These are phyloP conservation scores for Geosmithia putterillii DNA, from an alignment of 2,329 filamentous ascomycete genomes.

Conservation along the genomic window DNA sequence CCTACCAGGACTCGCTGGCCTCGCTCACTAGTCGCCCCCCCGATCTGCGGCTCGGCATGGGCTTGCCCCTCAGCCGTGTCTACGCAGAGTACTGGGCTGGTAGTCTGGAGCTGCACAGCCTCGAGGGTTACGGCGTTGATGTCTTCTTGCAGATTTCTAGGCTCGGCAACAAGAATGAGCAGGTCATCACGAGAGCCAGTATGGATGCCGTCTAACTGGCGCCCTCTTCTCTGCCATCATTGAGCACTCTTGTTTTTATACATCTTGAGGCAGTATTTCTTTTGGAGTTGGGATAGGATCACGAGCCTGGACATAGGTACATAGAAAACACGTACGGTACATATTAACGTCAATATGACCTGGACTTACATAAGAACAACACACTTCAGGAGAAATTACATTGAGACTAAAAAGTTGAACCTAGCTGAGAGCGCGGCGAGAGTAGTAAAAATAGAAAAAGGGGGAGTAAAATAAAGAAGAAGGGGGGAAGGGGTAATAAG, in stretches of 20 bases:
- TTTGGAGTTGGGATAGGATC: too few species aligned
- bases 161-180: slow-evolving; percentile 95
- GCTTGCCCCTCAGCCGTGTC: slow-evolving; percentile 81
- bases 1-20: slow-evolving; percentile 53
- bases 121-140: slow-evolving; percentile 93
- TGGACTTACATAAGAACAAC: too few species aligned
- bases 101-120: slow-evolving; percentile 75
- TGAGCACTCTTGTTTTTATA: not conserved
- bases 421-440: slow-evolving; percentile 20
- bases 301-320: too few species aligned
- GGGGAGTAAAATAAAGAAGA: slow-evolving; percentile 5
- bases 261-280: not conserved
- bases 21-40: slow-evolving; percentile 74
- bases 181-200: slow-evolving; percentile 64
- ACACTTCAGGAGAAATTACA: slow-evolving; percentile 22
- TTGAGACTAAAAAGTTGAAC: slow-evolving; percentile 29
- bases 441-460: slow-evolving; percentile 19
- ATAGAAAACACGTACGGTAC: too few species aligned
- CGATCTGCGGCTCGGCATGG: slow-evolving; percentile 81
- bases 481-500: not conserved
- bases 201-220: slow-evolving; percentile 57
- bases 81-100: slow-evolving; percentile 99
- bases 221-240: too few species aligned
- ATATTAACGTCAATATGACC: too few species aligned
- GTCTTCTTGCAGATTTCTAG: slow-evolving; percentile 94